These are phyloP conservation scores for Batkoa obscura DNA, from an alignment of 371 early-diverging fungal genomes.

Conservation along the genomic window DNA sequence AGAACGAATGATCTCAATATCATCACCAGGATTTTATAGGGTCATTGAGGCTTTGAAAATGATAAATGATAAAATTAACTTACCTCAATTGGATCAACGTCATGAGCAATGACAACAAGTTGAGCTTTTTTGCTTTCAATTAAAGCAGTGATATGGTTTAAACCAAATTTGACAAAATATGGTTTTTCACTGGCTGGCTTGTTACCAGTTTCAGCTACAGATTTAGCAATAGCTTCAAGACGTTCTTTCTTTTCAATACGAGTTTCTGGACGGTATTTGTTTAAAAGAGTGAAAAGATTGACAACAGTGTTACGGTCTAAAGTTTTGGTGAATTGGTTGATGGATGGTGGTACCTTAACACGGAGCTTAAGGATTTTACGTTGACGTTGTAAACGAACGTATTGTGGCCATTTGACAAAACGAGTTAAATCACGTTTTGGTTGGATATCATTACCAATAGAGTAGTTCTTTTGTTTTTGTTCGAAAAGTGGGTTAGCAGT, in stretches of 20 bases:
- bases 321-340: constrained; percentile 98
- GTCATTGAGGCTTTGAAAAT: background rate
- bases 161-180: constrained; percentile 92
- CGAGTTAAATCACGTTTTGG: constrained; percentile 89
- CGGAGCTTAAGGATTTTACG: constrained; percentile 91
- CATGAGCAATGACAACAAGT: constrained; percentile 97
- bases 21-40: background rate
- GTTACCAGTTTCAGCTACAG: constrained; percentile 77
- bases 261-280: constrained; percentile 99
- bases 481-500: constrained; percentile 78
- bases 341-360: constrained; percentile 97
- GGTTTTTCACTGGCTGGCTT: constrained; percentile 88
- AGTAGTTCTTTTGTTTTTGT: constrained; percentile 80
- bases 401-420: constrained; percentile 95
- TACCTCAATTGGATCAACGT: constrained; percentile 97
- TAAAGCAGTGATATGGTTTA: constrained; percentile 97
- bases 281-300: constrained; percentile 85
- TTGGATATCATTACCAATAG: constrained; percentile 86
- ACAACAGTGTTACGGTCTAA: constrained; percentile 96
- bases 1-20: background rate
- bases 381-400: constrained; percentile 94
- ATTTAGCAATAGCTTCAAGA: constrained; percentile 61
- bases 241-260: constrained; percentile 90
- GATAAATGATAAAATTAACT: constrained; percentile 7
- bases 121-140: constrained; percentile 97